Evolutionary conservation across 78 protist genomes (phyloP), one percentile per base, ranked within the genome.

Genomic region (Chrysochromulina tobinii): DNA sequence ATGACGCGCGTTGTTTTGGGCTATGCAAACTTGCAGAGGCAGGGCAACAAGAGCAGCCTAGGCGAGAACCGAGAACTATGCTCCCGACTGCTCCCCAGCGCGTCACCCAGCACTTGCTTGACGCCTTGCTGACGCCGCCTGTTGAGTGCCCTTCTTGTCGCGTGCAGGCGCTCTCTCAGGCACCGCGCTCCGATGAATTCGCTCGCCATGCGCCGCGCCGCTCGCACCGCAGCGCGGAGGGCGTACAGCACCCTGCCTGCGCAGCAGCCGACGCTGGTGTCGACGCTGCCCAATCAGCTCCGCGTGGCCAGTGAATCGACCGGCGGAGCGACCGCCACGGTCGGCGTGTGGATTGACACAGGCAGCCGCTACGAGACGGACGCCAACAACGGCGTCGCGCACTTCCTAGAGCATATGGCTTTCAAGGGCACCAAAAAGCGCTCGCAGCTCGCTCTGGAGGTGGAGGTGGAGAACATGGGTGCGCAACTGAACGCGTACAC

Each of bases 401-500:
- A 98, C 92, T 98, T 98, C 93, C 94, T 98, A 59, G 99, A 98
- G 93, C 99, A 98, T 94, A 93, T 98, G 96, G 51, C 93, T 72
- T 98, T 98, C 95, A 98, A 98, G 92, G 99, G 99, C 38, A 96
- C 99, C 17, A 54, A 69, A 55, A 90, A 61, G 66, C 94, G 97
- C 69, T 88, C 96, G 9, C 93, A 93, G 81, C 51, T 11, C 27
- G 77, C 92, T 27, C 91, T 98, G 67, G 98, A 98, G 92, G 64
- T 88, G 23, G 97, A 94, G 90, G 87, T 97, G 59, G 99, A 98
- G 91, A 90, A 95, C 91, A 95, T 97, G 95, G 99, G 99, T n/a
- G 98, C 97, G 25, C 96, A 94, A 77, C 96, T 98, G 67, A 98
- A 98, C 94, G 99, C 99, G 27, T 97, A 96, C 96, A 98, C 99